phyloP scores from a whole-genome alignment of 108 stramenopile genomes.

The Chaetoceros tenuissimus region DNA sequence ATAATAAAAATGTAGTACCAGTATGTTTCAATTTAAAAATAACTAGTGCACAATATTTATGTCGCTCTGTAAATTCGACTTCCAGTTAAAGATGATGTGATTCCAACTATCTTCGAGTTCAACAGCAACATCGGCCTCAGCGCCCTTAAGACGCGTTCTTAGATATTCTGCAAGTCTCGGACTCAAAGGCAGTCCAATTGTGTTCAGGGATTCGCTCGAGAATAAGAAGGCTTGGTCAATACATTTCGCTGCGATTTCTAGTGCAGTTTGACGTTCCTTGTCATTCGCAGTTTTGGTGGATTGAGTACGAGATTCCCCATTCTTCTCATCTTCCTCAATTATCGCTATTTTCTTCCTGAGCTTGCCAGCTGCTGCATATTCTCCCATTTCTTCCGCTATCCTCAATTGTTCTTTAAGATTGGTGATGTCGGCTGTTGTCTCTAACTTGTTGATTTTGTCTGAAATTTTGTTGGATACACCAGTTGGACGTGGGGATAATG shows the following conservation, averaged over 20 bases:
- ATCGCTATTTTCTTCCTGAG: conserved; percentile 2
- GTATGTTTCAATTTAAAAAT: too few species aligned
- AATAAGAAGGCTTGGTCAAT: conserved; percentile 76
- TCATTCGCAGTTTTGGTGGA: not conserved
- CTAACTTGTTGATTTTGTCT: not conserved
- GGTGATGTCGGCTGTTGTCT: not conserved
- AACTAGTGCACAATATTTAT: too few species aligned
- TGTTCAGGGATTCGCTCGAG: conserved; percentile 71
- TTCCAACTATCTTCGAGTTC: conserved; percentile 54
- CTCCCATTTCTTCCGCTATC: conserved; percentile 3
- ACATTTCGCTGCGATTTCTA: conserved; percentile 78
- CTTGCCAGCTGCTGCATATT: not conserved
- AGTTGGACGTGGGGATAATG: conserved; percentile 57
- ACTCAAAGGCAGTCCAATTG: conserved; percentile 73
- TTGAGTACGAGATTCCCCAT: not conserved
- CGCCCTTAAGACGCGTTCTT: conserved; percentile 66
- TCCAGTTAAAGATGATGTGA: conserved; percentile 57
- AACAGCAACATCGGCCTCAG: conserved; percentile 68
- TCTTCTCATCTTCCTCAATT: not conserved
- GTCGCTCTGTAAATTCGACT: too few species aligned
- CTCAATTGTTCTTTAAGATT: not conserved
- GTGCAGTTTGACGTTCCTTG: conserved; percentile 21
- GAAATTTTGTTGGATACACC: not conserved
- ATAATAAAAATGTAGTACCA: too few species aligned
- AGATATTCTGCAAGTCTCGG: conserved; percentile 71